phyloP scores from a whole-genome alignment of 2,329 filamentous ascomycete genomes.

The Monascus ruber region DNA sequence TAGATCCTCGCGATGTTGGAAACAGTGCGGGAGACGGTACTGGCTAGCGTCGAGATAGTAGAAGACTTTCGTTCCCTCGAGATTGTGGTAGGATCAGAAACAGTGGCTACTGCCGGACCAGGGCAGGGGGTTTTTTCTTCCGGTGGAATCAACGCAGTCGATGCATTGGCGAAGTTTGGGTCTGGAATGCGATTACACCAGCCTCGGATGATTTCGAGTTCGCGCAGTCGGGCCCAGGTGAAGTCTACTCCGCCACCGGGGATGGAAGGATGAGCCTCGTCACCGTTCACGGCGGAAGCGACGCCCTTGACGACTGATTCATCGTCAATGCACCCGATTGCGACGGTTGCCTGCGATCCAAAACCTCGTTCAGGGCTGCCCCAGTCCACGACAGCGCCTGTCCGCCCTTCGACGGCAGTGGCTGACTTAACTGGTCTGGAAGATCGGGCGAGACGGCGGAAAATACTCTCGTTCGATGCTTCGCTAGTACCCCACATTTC shows the following conservation, averaged over 20 bases:
- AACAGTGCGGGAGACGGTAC: conserved; percentile 40
- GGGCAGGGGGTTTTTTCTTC: conserved; percentile 12
- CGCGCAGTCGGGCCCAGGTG: conserved; percentile 51
- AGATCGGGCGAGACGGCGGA: conserved; percentile 62
- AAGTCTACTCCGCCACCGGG: conserved; percentile 47
- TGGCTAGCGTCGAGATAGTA: conserved; percentile 24
- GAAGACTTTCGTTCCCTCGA: conserved; percentile 1
- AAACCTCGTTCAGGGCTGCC: conserved; percentile 60
- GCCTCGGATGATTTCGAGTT: conserved; percentile 48
- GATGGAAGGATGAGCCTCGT: conserved; percentile 32
- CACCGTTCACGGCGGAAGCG: conserved; percentile 40
- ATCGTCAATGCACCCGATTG: conserved; percentile 47
- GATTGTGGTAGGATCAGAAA: conserved; percentile 5
- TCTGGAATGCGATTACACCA: conserved; percentile 46
- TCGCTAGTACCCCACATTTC: conserved; percentile 74
- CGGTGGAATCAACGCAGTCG: conserved; percentile 15
- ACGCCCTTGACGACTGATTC: conserved; percentile 47
- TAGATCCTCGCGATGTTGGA: conserved; percentile 42
- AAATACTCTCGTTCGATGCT: conserved; percentile 72
- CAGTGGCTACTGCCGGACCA: not conserved
- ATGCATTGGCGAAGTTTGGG: conserved; percentile 33
- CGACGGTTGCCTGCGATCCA: conserved; percentile 44
- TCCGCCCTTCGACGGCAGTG: conserved; percentile 18
- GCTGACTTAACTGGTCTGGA: conserved; percentile 29
- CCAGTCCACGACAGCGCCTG: conserved; percentile 69